phyloP scores from a whole-genome alignment of 768 basidiomycete genomes.

The Cyclocybe aegerita region DNA sequence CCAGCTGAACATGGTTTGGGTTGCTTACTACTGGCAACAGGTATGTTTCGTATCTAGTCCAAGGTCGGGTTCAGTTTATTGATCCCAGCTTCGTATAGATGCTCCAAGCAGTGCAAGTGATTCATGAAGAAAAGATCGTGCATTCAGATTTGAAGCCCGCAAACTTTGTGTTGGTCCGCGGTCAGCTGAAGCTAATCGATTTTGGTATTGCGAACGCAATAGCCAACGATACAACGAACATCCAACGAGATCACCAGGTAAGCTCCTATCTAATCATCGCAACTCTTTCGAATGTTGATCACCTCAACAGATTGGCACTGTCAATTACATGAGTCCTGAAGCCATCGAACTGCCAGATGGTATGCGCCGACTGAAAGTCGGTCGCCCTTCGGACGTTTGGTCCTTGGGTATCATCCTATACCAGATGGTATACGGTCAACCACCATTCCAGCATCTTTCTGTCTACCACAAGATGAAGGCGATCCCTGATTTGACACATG shows the following conservation, averaged over 20 bases:
- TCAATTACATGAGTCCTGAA: conserved; percentile 99
- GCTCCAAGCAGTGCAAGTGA: conserved; percentile 97
- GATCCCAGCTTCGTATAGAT: conserved; percentile 54
- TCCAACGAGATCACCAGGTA: conserved; percentile 94
- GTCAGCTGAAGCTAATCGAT: conserved; percentile 95
- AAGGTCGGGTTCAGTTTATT: background rate
- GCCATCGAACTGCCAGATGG: conserved; percentile 88
- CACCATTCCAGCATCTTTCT: conserved; percentile 86
- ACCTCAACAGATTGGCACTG: conserved; percentile 77
- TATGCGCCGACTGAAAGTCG: conserved; percentile 89
- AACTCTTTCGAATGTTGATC: background rate
- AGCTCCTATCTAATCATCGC: conserved; percentile 4
- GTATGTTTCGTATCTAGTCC: conserved; percentile 37
- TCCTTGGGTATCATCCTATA: conserved; percentile 97
- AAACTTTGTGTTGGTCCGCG: conserved; percentile 95
- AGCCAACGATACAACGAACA: conserved; percentile 98
- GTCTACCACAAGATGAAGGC: conserved; percentile 91
- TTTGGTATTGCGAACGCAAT: conserved; percentile 99
- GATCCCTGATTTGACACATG: conserved; percentile 76
- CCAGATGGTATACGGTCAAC: conserved; percentile 96
- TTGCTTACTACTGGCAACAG: conserved; percentile 97
- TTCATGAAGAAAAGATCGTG: conserved; percentile 98
- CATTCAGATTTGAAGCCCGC: conserved; percentile 98
- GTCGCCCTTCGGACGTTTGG: conserved; percentile 96
- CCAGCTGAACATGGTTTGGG: conserved; percentile 88